These are phyloP conservation scores for Ophidiomyces ophidiicola DNA, from an alignment of 2,329 filamentous ascomycete genomes.

Conservation along the genomic window DNA sequence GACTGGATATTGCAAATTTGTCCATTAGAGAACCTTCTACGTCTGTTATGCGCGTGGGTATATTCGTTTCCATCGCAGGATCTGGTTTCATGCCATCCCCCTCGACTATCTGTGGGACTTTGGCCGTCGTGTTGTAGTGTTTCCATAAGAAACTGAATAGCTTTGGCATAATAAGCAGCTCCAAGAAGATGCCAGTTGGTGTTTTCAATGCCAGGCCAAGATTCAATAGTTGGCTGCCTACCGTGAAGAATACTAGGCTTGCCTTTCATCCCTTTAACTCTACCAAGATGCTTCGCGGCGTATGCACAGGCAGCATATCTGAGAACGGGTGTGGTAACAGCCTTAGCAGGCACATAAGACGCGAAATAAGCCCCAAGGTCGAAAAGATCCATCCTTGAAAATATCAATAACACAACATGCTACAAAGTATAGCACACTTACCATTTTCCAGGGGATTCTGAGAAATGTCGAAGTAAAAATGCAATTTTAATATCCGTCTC, in stretches of 20 bases:
- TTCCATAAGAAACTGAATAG: constrained; percentile 45
- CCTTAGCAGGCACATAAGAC: constrained; percentile 47
- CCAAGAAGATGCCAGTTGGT: constrained; percentile 51
- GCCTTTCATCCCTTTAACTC: constrained; percentile 42
- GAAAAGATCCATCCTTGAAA: constrained; percentile 34
- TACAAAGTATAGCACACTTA: constrained; percentile 19
- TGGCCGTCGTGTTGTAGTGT: constrained; percentile 30
- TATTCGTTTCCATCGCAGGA: constrained; percentile 24
- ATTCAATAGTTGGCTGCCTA: constrained; percentile 42
- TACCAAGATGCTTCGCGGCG: constrained; percentile 49
- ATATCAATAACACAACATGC: neutral
- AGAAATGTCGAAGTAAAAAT: constrained; percentile 49
- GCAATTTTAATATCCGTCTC: constrained; percentile 45
- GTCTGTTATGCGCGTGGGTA: constrained; percentile 35
- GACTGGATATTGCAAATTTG: constrained; percentile 30
- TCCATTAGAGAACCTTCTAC: constrained; percentile 34
- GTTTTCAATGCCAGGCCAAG: constrained; percentile 38
- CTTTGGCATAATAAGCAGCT: constrained; percentile 52
- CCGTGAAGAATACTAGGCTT: constrained; percentile 36
- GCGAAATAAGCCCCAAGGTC: constrained; percentile 47
- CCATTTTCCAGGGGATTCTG: constrained; percentile 49
- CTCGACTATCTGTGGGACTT: constrained; percentile 26
- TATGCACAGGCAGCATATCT: constrained; percentile 48
- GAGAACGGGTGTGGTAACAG: constrained; percentile 38
- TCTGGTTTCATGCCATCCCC: constrained; percentile 27